Evolutionary conservation across 2,329 filamentous ascomycete species (phyloP).

Genomic region (Chalara sp.): DNA sequence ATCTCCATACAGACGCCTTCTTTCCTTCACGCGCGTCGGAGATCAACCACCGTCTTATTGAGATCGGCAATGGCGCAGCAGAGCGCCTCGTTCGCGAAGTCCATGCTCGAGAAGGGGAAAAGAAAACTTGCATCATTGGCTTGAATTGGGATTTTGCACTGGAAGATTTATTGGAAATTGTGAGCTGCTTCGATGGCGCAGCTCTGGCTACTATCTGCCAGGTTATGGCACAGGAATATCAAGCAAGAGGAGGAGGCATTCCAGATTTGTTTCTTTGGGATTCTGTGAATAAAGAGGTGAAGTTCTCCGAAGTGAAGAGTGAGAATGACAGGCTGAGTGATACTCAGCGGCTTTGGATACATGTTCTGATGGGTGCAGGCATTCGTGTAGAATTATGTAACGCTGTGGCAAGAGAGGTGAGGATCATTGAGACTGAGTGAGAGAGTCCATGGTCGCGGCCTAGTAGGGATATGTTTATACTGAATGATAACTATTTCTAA

Average conservation of each 20-base stretch:
- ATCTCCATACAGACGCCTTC: conserved; percentile 89
- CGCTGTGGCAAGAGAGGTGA: conserved; percentile 33
- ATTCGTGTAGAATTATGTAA: conserved; percentile 78
- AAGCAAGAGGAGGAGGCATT: conserved; percentile 76
- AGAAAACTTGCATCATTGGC: conserved; percentile 79
- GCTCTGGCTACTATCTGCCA: conserved; percentile 82
- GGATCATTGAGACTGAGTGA: conserved; percentile 12
- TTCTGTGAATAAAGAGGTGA: conserved; percentile 17
- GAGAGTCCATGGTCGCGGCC: neutral
- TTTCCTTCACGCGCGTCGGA: conserved; percentile 79
- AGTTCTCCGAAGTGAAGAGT: conserved; percentile 28
- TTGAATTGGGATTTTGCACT: conserved; percentile 85
- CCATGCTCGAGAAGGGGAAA: conserved; percentile 60
- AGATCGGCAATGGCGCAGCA: conserved; percentile 79
- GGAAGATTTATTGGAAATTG: conserved; percentile 73
- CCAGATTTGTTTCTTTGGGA: conserved; percentile 89
- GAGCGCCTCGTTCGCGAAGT: conserved; percentile 59
- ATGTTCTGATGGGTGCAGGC: conserved; percentile 80
- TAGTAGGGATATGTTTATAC: neutral
- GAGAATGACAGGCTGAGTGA: conserved; percentile 92
- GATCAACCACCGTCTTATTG: conserved; percentile 79
- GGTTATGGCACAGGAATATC: conserved; percentile 93
- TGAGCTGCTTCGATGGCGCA: conserved; percentile 68
- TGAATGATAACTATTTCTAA: neutral
- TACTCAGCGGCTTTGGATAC: conserved; percentile 94